These are phyloP conservation scores for Yamadazyma takamatsuzukensis DNA, from an alignment of 805 yeast genomes.

Conservation along the genomic window DNA sequence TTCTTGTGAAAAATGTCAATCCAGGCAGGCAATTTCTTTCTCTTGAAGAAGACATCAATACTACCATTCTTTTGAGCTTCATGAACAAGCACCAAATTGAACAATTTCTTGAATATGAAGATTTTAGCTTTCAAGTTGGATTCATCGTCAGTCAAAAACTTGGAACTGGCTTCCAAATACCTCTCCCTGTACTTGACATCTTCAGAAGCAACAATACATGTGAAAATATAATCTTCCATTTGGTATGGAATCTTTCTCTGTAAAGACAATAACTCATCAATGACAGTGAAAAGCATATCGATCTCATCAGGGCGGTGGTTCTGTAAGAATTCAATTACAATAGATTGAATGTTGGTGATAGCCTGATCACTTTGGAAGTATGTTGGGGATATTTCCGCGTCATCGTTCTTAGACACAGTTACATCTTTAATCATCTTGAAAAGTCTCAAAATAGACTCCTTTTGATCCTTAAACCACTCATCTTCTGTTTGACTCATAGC, in stretches of 20 bases:
- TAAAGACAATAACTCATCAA: slow-evolving; percentile 39
- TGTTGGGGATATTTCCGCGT: slow-evolving; percentile 49
- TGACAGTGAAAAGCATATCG: slow-evolving; percentile 26
- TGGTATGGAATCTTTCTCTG: slow-evolving; percentile 43
- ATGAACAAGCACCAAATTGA: slow-evolving; percentile 61
- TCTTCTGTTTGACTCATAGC: slow-evolving; percentile 49
- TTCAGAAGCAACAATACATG: slow-evolving; percentile 47
- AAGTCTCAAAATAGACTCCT: slow-evolving; percentile 40
- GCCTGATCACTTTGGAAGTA: slow-evolving; percentile 75
- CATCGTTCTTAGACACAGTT: slow-evolving; percentile 26
- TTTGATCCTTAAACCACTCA: slow-evolving; percentile 59
- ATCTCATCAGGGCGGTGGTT: slow-evolving; percentile 20
- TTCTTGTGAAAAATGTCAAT: slow-evolving; percentile 54
- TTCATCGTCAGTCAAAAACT: slow-evolving; percentile 43
- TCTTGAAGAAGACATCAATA: slow-evolving; percentile 43
- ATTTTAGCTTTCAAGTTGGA: slow-evolving; percentile 51
- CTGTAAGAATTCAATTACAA: slow-evolving; percentile 27
- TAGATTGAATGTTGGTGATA: slow-evolving; percentile 53
- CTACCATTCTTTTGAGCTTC: slow-evolving; percentile 53
- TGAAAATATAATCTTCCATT: slow-evolving; percentile 57
- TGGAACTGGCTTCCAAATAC: slow-evolving; percentile 51
- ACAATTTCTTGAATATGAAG: slow-evolving; percentile 52
- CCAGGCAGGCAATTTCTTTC: slow-evolving; percentile 51
- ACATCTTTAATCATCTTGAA: slow-evolving; percentile 25
- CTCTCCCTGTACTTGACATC: slow-evolving; percentile 46